Conservation (phyloP, 108 stramenopile genomes). For the Pseudonitzschia delicatissima region DNA sequence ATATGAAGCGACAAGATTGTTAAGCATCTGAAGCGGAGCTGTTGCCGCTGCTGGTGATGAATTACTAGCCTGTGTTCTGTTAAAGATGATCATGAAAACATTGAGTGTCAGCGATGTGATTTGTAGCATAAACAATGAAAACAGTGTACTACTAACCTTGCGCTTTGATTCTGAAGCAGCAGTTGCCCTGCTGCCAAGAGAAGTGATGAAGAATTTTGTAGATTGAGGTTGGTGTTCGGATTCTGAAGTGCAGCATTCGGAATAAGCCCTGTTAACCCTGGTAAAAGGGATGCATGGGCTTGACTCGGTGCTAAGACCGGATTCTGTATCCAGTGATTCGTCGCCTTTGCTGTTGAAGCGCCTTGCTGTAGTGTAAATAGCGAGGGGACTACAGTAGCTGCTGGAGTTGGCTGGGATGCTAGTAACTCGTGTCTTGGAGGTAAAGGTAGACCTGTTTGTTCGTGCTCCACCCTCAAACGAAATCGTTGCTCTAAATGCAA, state of each 20-base stretch:
- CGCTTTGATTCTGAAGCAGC: slow-evolving; percentile 3
- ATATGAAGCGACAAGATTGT: slow-evolving; percentile 25
- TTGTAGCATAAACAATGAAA: background rate
- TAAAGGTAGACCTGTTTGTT: slow-evolving; percentile 40
- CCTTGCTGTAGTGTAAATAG: slow-evolving; percentile 4
- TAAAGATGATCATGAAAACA: background rate
- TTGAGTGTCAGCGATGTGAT: background rate
- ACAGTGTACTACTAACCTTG: slow-evolving; percentile 1
- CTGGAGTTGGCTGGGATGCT: background rate
- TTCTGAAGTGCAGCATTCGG: background rate
- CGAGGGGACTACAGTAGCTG: background rate
- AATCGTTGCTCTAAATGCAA: slow-evolving; percentile 62
- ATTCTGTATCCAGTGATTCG: slow-evolving; percentile 4
- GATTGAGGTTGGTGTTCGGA: background rate
- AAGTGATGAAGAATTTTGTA: background rate
- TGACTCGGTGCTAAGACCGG: background rate
- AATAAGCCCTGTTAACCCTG: background rate
- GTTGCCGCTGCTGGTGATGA: background rate
- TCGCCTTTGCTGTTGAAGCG: background rate
- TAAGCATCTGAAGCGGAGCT: slow-evolving; percentile 20
- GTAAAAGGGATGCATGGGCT: background rate
- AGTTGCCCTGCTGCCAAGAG: slow-evolving; percentile 7
- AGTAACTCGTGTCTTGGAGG: slow-evolving; percentile 16
- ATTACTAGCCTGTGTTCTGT: slow-evolving; percentile 14
- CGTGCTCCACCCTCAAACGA: slow-evolving; percentile 55